Evolutionary conservation across 2,329 filamentous ascomycete genomes (phyloP).

Genomic region (Talaromyces atroroseus): DNA sequence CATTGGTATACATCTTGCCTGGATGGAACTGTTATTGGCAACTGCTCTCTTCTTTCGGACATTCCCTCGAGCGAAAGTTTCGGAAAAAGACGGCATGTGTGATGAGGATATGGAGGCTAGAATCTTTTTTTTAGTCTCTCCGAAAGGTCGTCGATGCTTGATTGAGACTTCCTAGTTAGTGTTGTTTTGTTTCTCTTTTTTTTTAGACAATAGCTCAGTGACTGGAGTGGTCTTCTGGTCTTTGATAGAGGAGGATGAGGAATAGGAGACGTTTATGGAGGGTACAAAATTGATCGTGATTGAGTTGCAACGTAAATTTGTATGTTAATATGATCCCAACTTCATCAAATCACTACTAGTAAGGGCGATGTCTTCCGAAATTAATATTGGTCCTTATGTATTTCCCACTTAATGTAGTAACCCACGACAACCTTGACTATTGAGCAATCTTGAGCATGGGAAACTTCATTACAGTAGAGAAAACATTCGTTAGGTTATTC

Average conservation of each 20-base stretch:
- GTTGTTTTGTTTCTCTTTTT: background rate
- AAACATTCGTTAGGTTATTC: background rate
- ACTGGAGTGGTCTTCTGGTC: no score
- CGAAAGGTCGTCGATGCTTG: slow-evolving; percentile 35
- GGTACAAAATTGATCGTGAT: no score
- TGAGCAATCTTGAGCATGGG: background rate
- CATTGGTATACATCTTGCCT: slow-evolving; percentile 61
- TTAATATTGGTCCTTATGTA: no score
- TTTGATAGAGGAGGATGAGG: background rate
- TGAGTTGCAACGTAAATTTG: no score
- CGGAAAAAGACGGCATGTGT: slow-evolving; percentile 11
- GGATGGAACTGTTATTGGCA: slow-evolving; percentile 50
- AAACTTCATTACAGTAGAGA: background rate
- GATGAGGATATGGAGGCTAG: slow-evolving; percentile 38
- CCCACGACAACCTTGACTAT: background rate
- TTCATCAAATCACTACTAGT: no score
- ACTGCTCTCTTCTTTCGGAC: slow-evolving; percentile 46
- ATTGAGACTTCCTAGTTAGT: slow-evolving; percentile 16
- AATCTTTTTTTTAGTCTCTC: slow-evolving; percentile 41
- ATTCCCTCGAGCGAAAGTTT: slow-evolving; percentile 4
- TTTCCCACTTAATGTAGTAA: no score
- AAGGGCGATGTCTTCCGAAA: no score
- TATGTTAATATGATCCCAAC: no score
- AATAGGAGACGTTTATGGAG: background rate
- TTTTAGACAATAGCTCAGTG: background rate